Percentiles rank a stretch among this genome's conserved stretches.
These are phyloP conservation scores for Pilobolus umbonatus DNA, from an alignment of 192 early-diverging fungal genomes.

Conservation along the genomic window DNA sequence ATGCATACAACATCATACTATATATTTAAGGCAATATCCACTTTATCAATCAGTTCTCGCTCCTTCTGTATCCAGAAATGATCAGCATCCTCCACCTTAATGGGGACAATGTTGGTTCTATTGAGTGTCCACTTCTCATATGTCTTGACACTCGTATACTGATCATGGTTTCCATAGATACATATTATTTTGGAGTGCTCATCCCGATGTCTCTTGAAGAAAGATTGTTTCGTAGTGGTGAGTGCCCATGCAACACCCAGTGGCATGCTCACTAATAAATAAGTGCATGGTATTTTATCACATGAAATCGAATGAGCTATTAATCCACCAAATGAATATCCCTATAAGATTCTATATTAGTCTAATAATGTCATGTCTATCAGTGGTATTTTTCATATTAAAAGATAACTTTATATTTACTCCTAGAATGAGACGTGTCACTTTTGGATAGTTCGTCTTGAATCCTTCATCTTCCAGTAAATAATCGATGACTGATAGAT, in stretches of 20 bases:
- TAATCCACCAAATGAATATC: slow-evolving; percentile 25
- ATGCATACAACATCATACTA: too few relatives aligned
- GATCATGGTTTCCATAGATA: slow-evolving; percentile 21
- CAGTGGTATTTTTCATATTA: too few relatives aligned
- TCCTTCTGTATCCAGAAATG: slow-evolving; percentile 25
- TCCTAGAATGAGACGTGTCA: slow-evolving; percentile 11
- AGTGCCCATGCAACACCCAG: slow-evolving; percentile 22
- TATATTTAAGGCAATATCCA: too few relatives aligned
- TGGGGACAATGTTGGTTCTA: neutral
- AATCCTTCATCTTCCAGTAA: neutral
- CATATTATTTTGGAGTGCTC: neutral
- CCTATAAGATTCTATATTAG: too few relatives aligned
- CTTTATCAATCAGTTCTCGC: neutral
- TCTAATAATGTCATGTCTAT: too few relatives aligned
- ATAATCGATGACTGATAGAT: slow-evolving; percentile 13
- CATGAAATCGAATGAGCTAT: slow-evolving; percentile 18
- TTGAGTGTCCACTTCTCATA: slow-evolving; percentile 14
- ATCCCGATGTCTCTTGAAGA: slow-evolving; percentile 7
- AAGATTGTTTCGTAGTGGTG: slow-evolving; percentile 4
- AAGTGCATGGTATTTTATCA: neutral
- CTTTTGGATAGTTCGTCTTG: slow-evolving; percentile 1
- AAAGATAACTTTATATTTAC: too few relatives aligned
- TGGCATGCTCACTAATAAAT: slow-evolving; percentile 22
- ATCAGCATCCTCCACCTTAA: slow-evolving; percentile 13
- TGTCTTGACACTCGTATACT: slow-evolving; percentile 11